A percentile compares a stretch with the other conserved stretches of the same genome.
Evolutionary conservation across 2,329 filamentous ascomycete genomes (phyloP).

Genomic region (Epichloe bromicola): DNA sequence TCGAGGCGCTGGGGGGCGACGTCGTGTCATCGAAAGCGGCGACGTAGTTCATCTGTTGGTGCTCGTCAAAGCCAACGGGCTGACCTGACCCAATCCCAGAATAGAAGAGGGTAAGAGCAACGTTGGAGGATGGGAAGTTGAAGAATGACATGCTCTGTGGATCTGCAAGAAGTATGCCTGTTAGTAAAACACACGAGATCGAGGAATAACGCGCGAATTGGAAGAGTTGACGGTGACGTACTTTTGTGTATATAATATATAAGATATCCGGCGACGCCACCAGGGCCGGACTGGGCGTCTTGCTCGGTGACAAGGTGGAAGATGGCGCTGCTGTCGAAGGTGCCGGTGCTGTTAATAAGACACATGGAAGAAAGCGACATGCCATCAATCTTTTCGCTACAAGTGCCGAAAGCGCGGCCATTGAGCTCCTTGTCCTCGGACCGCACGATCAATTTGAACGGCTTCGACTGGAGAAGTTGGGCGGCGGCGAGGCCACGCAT

Average conservation of each 20-base stretch:
- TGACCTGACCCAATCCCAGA: slow-evolving; percentile 10
- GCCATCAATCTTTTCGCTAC: too few relatives aligned
- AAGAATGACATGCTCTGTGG: slow-evolving; percentile 6
- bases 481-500: slow-evolving; percentile 2
- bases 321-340: neutral
- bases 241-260: slow-evolving; percentile 6
- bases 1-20: slow-evolving; percentile 1
- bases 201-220: too few relatives aligned
- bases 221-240: neutral
- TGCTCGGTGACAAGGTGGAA: slow-evolving; percentile 10
- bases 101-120: slow-evolving; percentile 8
- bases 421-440: slow-evolving; percentile 8
- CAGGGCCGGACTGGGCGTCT: slow-evolving; percentile 2
- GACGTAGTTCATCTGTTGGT: slow-evolving; percentile 6
- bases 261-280: slow-evolving; percentile 6
- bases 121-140: slow-evolving; percentile 10
- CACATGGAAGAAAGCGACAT: too few relatives aligned
- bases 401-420: slow-evolving; percentile 7
- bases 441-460: slow-evolving; percentile 10
- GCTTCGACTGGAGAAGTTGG: slow-evolving; percentile 10
- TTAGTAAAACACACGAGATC: too few relatives aligned
- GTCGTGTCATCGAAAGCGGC: slow-evolving; percentile 10
- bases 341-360: too few relatives aligned
- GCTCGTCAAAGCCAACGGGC: slow-evolving; percentile 12
- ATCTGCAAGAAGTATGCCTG: neutral